phyloP scores from a whole-genome alignment of 768 basidiomycete genomes.

The Mycena maculata region DNA sequence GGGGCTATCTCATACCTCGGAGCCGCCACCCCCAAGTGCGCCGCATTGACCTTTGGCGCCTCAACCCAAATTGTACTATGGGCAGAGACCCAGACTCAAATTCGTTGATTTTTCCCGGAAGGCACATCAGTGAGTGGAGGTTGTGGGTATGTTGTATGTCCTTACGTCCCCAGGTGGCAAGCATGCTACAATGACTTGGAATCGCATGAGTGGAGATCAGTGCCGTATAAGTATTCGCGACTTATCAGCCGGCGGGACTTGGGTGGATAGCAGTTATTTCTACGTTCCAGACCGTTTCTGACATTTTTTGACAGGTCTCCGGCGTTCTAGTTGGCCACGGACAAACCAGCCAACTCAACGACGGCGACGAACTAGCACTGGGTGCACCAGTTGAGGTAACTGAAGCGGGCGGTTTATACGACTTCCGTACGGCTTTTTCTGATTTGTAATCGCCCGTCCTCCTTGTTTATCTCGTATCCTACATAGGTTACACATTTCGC shows the following conservation, averaged over 20 bases:
- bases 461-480: neutral
- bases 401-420: neutral
- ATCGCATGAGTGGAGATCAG: neutral
- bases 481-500: constrained; percentile 25
- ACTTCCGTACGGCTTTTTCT: constrained; percentile 20
- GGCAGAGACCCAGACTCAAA: constrained; percentile 17
- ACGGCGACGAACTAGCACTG: constrained; percentile 24
- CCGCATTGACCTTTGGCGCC: constrained; percentile 32
- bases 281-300: neutral
- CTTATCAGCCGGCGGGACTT: constrained; percentile 22
- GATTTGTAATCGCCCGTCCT: neutral
- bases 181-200: constrained; percentile 28
- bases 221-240: constrained; percentile 13
- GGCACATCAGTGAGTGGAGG: constrained; percentile 19
- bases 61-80: neutral
- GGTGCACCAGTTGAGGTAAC: constrained; percentile 19
- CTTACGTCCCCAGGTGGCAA: constrained; percentile 11
- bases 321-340: neutral
- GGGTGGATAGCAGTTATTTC: neutral
- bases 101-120: constrained; percentile 25
- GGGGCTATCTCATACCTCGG: constrained; percentile 22
- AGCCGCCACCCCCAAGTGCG: neutral
- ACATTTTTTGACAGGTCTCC: constrained; percentile 4
- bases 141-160: neutral
- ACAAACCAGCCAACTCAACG: neutral